Base-by-base conservation (phyloP, 2,329 filamentous ascomycete genomes). In the Alternaria alternata region DNA sequence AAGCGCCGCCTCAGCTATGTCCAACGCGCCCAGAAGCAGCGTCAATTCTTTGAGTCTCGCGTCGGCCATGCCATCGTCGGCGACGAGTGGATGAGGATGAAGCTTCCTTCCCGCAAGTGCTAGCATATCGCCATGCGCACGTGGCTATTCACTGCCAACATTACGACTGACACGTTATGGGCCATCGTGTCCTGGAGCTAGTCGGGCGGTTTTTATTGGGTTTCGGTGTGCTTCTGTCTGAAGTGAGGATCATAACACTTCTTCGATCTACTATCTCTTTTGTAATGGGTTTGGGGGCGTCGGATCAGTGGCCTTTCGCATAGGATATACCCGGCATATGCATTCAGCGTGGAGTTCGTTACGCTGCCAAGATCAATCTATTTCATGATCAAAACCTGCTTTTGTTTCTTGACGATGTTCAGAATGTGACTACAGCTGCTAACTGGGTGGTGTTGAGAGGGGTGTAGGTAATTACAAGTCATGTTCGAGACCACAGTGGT, bases 71-170 rank as follows among this genome's bases (percentile, higher is more conserved):
- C 61, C 7, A 64, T 70, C 20, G 61, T 68, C 16, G 68, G 68
- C 7, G 68, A 70, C 24, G 68, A 70, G 30, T 70, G 68, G 66
- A 70, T 70, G 68, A 60, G 66, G 14, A 66, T 65, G 60, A 57
- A 61, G 44, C 55, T 69, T 30, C 63, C 66, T 16, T 42, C 41
- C 42, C 61, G 61, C 24, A 47, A 48, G 22, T 43, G 63, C 49
- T 61, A 58, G 51, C 32, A 53, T 16, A 36, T 41, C 41, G 38
- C n/a, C 52, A 41, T 26, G 34, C 41, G 14, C 32, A 36, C 28
- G 34, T 42, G 42, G 22, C 38, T 34, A 34, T 12, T 38, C 4
- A 41, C 43, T 43, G 28, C 38, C 51, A 53, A 47, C 49, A 51
- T 34, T 20, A 38, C 47, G 28, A 36, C 36, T 16, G 18, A 39